Evolutionary conservation across 495 filamentous ascomycete species (phyloP), one percentile per base, ranked within the genome.

Genomic region (Penicillium alfredii): DNA sequence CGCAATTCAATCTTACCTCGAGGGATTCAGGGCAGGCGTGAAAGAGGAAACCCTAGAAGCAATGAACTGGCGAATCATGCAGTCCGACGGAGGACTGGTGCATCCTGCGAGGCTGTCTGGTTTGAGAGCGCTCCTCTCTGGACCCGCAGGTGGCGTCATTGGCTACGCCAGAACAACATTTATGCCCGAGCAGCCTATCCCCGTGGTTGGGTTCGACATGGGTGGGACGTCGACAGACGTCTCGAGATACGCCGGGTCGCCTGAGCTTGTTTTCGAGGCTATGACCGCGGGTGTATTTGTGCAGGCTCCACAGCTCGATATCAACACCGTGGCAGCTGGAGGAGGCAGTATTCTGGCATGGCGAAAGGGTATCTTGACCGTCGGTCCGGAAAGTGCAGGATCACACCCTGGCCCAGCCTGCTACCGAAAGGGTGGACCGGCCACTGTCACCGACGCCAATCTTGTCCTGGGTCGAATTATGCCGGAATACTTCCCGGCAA

Each of bases 171-270:
- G 87, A 24, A 95, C 88, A 1, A 85, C 78, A 5, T 93, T 86
- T 52, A 88, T 94, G 53, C 71, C 80, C 4, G 67, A 81, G 35
- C 88, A 84, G 0, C 82, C 78, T 45, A 86, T 75, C 8, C 88
- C 88, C 4, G 82, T 94, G 8, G 89, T 95, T 49, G 88, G 88
- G 1, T 94, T 94, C 49, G 88, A 94, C 53, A 94, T 94, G 88
- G 76, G 77, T 14, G 88, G 88, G 25, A 94, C 88, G 3, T 86
- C 80, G 40, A 95, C 88, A 3, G 88, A 95, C 54, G 87, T 94
- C 4, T 88, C 84, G 18, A 65, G 88, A 24, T 94, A 89, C 50
- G 87, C 86, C 16, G 88, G 88, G 8, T 69, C 85, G 20, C 88
- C 92, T 50, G 88, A 94, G 33, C 88, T 94, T 55, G 87, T 90